phyloP scores from a whole-genome alignment of 2,329 filamentous ascomycete genomes.

The Trichophaea hybrida region DNA sequence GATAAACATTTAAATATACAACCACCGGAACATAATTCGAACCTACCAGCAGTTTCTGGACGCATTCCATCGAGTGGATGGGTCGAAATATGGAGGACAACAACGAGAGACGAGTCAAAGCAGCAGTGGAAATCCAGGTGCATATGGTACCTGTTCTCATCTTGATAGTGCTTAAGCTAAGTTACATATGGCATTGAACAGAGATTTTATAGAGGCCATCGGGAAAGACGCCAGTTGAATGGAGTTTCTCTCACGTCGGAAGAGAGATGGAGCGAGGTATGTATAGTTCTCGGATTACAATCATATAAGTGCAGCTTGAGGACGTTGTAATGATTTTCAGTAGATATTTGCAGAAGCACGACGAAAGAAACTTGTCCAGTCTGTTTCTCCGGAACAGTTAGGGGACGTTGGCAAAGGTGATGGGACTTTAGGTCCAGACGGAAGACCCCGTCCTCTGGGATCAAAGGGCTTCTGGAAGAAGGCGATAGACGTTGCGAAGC shows the following conservation, averaged over 20 bases:
- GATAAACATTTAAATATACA: too few species aligned
- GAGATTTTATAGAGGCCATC: slow-evolving; percentile 20
- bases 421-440: neutral
- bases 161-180: too few species aligned
- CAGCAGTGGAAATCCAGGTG: slow-evolving; percentile 19
- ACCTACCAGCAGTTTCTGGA: too few species aligned
- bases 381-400: slow-evolving; percentile 1
- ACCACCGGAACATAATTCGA: too few species aligned
- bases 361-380: slow-evolving; percentile 8
- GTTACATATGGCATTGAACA: neutral
- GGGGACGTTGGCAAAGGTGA: neutral
- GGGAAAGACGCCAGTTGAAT: slow-evolving; percentile 16
- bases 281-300: neutral
- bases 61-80: neutral
- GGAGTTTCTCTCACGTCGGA: slow-evolving; percentile 16
- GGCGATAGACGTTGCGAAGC: neutral
- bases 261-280: slow-evolving; percentile 19
- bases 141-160: neutral
- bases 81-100: neutral
- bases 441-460: neutral
- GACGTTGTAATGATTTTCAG: neutral
- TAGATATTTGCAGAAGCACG: slow-evolving; percentile 16
- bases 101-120: slow-evolving; percentile 8
- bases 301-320: too few species aligned
- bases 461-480: neutral